Evolutionary conservation across 176 grass and related monocot genomes (phyloP).

Genomic region (Lolium rigidum): DNA sequence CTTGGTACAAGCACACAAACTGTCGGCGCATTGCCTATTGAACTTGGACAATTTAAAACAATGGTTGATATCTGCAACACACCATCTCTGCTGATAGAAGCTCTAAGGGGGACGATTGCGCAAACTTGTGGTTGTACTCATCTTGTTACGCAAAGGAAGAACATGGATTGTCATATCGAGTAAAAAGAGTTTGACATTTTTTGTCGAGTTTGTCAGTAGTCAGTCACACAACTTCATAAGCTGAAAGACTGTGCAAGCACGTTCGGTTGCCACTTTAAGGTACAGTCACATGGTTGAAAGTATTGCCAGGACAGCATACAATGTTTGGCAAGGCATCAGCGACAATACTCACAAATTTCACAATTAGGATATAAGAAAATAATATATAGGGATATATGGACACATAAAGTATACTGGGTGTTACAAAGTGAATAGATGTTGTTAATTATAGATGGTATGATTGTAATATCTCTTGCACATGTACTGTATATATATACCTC

Average conservation of each 20-base stretch:
- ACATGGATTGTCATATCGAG: background rate
- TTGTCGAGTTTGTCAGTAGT: background rate
- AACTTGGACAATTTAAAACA: background rate
- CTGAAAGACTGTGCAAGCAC: constrained; percentile 15
- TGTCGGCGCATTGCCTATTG: constrained; percentile 10
- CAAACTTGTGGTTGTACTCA: constrained; percentile 7
- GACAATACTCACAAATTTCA: background rate
- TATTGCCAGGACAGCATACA: background rate
- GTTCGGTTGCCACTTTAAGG: constrained; percentile 7
- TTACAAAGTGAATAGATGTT: constrained; percentile 7
- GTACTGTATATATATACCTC: background rate
- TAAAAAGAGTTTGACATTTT: constrained; percentile 1
- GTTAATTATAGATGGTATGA: constrained; percentile 5
- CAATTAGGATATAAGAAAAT: background rate
- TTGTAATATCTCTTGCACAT: constrained; percentile 12
- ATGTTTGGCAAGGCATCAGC: background rate
- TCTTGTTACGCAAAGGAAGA: constrained; percentile 13
- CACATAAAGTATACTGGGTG: background rate
- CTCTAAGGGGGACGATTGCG: background rate
- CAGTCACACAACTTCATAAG: constrained; percentile 3
- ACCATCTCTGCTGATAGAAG: constrained; percentile 8
- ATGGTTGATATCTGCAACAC: background rate
- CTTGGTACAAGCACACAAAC: background rate
- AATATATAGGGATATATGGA: constrained; percentile 8
- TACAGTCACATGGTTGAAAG: constrained; percentile 1